Base-by-base conservation (phyloP, 805 yeast genomes). In the Candida ovalis region DNA sequence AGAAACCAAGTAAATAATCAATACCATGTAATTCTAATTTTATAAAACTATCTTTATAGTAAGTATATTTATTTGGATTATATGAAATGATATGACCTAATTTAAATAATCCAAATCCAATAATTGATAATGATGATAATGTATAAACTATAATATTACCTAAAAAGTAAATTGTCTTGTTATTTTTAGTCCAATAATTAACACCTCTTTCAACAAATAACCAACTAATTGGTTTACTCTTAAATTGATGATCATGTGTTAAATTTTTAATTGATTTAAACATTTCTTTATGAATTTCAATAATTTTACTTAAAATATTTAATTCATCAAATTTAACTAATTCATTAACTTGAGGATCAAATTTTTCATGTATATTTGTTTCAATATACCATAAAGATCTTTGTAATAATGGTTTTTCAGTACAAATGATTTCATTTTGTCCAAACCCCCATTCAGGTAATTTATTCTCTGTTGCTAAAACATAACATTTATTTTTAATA, bases 391-490 rank as follows among this genome's bases (percentile, higher is more conserved):
- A 91, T 42, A 83, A 65, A 0, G 95, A 76, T 62, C 84, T 81
- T 24, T 80, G 78, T 46, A 74, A 64, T 17, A 80, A 78, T 13
- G 97, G 94, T 24, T 79, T 80, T 44, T 82, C 84, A 45, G 89
- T 77, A 65, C 99, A 94, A 37, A 89, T 69, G 10, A 92, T 95
- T 71, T 94, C 99, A 67, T 86, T 88, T 64, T 90, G 97, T 50
- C 75, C 75, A 57, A 76, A 78, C 1, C 87, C 97, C 95, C 96
- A 87, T 7, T 54, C 54, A n/a, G 97, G 97, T 37, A 94, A 72
- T 60, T 74, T 78, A 19, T 75, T 75, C 40, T 77, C 78, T 62
- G 91, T 96, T n/a, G 90, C 81, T 57, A 89, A 67, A 47, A 94
- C 66, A 18, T 74, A 72, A 67, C 99, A 94, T 27, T 76, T 73